Evolutionary conservation across 257 asterid species (phyloP).

Genomic region (Nicotiana undulata): DNA sequence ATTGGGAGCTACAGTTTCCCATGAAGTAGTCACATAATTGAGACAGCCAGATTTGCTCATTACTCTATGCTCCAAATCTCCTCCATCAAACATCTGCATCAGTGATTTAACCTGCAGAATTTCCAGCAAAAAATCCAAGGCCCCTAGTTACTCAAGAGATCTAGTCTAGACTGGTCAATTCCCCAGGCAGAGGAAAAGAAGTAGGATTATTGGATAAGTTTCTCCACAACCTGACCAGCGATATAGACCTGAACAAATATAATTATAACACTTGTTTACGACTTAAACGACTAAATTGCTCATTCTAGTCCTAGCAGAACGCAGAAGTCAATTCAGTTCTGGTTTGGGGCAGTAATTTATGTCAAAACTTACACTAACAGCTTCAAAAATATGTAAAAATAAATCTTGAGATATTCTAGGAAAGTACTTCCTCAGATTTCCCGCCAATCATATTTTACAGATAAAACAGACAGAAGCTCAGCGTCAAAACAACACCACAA

Average conservation of each 20-base stretch:
- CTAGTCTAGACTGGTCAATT: background rate
- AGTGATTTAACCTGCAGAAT: constrained; percentile 47
- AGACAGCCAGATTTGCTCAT: constrained; percentile 80
- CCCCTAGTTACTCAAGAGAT: background rate
- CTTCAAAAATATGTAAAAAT: background rate
- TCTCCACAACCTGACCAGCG: background rate
- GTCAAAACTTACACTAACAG: background rate
- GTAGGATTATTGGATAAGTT: background rate
- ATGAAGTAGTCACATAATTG: constrained; percentile 48
- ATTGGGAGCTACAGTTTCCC: constrained; percentile 41
- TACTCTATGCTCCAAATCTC: constrained; percentile 61
- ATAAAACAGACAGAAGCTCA: background rate
- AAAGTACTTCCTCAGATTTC: background rate
- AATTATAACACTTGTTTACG: background rate
- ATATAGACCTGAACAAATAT: background rate
- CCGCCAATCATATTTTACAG: background rate
- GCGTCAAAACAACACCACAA: background rate
- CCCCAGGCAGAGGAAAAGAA: background rate
- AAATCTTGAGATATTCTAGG: background rate
- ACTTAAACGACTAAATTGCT: background rate
- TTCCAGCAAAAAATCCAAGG: background rate
- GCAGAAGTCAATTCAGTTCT: background rate
- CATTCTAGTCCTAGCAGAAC: background rate
- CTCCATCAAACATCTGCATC: constrained; percentile 75
- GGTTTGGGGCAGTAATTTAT: background rate